Evolutionary conservation across 2,329 filamentous ascomycete genomes (phyloP).

Genomic region (Fusarium incarnatum): DNA sequence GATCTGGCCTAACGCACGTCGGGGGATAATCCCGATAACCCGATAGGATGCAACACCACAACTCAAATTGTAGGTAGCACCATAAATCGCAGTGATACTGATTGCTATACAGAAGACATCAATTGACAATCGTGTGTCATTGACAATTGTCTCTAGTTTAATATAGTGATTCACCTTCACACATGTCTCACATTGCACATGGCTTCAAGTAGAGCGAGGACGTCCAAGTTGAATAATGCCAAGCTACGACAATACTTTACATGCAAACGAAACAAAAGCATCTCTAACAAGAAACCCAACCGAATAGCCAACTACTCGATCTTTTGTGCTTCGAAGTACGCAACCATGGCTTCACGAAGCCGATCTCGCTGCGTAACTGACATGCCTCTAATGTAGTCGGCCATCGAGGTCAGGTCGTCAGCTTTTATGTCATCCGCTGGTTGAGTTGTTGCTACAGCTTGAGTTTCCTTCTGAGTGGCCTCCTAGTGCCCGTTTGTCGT

Average conservation of each 20-base stretch:
- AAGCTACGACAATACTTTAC: slow-evolving; percentile 46
- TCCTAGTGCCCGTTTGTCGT: slow-evolving; percentile 60
- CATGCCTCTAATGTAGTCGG: slow-evolving; percentile 7
- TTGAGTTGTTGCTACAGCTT: slow-evolving; percentile 20
- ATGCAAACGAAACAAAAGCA: slow-evolving; percentile 37
- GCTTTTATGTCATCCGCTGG: neutral
- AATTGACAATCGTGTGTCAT: neutral
- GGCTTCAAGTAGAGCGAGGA: slow-evolving; percentile 17
- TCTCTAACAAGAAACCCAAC: slow-evolving; percentile 34
- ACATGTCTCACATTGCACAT: slow-evolving; percentile 18
- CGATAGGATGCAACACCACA: slow-evolving; percentile 22
- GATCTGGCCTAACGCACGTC: slow-evolving; percentile 43
- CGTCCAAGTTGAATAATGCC: slow-evolving; percentile 42
- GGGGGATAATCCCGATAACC: slow-evolving; percentile 38
- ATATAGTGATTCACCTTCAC: neutral
- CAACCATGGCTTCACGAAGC: slow-evolving; percentile 23
- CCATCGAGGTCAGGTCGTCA: neutral
- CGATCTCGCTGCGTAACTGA: slow-evolving; percentile 8
- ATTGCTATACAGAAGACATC: neutral
- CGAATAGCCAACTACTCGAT: slow-evolving; percentile 30
- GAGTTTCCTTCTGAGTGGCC: slow-evolving; percentile 35
- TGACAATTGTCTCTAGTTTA: neutral
- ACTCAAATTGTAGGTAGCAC: neutral
- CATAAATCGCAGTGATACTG: neutral
- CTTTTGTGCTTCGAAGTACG: slow-evolving; percentile 11